A percentile compares a stretch with the other conserved stretches of the same genome.
These are phyloP conservation scores for Haplographium delicatum DNA, from an alignment of 495 filamentous ascomycete genomes.

Conservation along the genomic window DNA sequence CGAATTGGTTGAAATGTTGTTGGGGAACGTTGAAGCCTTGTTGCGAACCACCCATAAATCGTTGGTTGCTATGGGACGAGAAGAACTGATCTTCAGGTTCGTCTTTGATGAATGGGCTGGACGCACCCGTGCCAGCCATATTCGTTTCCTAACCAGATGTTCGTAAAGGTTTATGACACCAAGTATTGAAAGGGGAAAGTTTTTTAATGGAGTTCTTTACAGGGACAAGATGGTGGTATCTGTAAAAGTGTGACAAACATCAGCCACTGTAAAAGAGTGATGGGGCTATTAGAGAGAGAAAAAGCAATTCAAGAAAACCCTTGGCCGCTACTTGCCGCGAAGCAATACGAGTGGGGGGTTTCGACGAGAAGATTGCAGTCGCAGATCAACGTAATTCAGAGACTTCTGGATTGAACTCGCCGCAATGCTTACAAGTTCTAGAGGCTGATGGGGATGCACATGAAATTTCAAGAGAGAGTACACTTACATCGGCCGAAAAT, in stretches of 20 bases:
- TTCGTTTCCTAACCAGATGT: constrained; percentile 13
- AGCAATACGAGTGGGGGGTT: not conserved
- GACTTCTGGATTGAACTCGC: not conserved
- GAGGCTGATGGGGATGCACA: constrained; percentile 2
- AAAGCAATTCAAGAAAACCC: constrained; percentile 15
- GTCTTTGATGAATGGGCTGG: constrained; percentile 70
- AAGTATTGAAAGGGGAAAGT: constrained; percentile 4
- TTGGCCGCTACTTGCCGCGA: not conserved
- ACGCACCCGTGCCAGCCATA: constrained; percentile 32
- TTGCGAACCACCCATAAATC: constrained; percentile 48
- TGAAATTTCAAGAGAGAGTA: not conserved
- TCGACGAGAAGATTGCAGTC: not conserved
- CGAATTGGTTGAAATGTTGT: constrained; percentile 66
- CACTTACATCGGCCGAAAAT: constrained; percentile 15
- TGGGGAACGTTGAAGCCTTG: constrained; percentile 57
- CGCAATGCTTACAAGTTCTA: not conserved
- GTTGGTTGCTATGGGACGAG: constrained; percentile 37
- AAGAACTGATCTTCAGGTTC: constrained; percentile 65
- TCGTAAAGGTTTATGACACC: constrained; percentile 11
- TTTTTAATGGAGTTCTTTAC: constrained; percentile 9
- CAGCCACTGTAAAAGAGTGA: constrained; percentile 9
- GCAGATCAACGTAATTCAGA: not conserved
- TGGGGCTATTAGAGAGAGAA: not conserved
- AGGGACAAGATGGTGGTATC: constrained; percentile 15
- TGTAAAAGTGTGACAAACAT: constrained; percentile 24